Conservation (phyloP, 108 stramenopile species). For the Cyclotella sp. region DNA sequence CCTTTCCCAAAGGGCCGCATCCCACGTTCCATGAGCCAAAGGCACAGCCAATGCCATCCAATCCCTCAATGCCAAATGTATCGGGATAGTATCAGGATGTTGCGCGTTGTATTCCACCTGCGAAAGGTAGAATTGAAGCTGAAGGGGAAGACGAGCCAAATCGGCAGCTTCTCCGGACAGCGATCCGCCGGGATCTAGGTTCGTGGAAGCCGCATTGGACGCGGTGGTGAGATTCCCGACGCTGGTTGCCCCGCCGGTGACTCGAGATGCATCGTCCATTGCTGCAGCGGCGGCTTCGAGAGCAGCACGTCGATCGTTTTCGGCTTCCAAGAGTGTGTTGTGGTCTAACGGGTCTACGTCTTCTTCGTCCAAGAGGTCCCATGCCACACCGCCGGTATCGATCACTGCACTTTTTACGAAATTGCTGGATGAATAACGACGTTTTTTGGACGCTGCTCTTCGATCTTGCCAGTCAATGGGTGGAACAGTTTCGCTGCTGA, state of each 20-base stretch:
- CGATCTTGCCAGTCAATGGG: conserved; percentile 55
- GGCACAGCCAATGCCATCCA: conserved; percentile 72
- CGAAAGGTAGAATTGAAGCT: conserved; percentile 71
- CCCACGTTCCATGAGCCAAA: conserved; percentile 73
- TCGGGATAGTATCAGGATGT: conserved; percentile 58
- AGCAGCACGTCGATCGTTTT: conserved; percentile 51
- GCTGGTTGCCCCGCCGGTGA: conserved; percentile 27
- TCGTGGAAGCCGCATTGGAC: conserved; percentile 3
- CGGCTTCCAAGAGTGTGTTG: conserved; percentile 45
- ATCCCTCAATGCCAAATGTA: conserved; percentile 74
- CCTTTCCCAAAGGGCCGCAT: conserved; percentile 70
- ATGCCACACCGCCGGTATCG: conserved; percentile 41
- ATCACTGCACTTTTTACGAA: conserved; percentile 5
- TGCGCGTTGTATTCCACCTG: conserved; percentile 81
- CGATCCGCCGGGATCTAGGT: conserved; percentile 35
- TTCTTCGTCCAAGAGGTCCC: conserved; percentile 46
- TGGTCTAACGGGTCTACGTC: conserved; percentile 49
- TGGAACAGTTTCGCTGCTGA: conserved; percentile 23
- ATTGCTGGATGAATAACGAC: conserved; percentile 13
- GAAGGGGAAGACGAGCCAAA: conserved; percentile 69
- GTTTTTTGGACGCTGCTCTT: conserved; percentile 25
- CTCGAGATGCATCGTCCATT: conserved; percentile 45
- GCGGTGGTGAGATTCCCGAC: conserved; percentile 9
- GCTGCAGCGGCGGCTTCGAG: conserved; percentile 54
- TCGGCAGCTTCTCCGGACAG: conserved; percentile 61